Conservation (phyloP, 2,329 filamentous ascomycete species). For the Penicillium brevicompactum region DNA sequence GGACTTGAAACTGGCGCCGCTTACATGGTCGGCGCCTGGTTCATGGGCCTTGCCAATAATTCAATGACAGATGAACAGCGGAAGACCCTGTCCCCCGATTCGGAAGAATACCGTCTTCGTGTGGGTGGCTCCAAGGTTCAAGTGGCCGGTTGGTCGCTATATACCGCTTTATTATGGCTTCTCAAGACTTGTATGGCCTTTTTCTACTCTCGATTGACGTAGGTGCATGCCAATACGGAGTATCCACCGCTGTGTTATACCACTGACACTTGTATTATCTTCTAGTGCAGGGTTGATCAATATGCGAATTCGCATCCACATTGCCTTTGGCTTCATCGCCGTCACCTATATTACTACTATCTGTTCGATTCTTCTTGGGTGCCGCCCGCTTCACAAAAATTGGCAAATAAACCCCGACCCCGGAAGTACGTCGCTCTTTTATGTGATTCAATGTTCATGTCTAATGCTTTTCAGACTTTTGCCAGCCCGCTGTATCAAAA, state of each 20-base stretch:
- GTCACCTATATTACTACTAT: constrained; percentile 54
- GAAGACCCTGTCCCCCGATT: constrained; percentile 44
- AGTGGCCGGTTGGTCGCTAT: constrained; percentile 57
- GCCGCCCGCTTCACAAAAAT: constrained; percentile 55
- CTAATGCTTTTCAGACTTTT: constrained; percentile 38
- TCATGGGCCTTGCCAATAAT: constrained; percentile 59
- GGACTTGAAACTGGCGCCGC: constrained; percentile 53
- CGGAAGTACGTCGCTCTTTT: constrained; percentile 46
- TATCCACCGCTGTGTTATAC: not conserved
- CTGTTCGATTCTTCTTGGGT: constrained; percentile 55
- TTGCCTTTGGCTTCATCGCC: constrained; percentile 55
- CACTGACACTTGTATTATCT: constrained; percentile 7
- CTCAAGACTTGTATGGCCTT: constrained; percentile 59
- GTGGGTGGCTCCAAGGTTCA: constrained; percentile 57
- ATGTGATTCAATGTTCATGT: constrained; percentile 14
- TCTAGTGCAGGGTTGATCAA: constrained; percentile 42
- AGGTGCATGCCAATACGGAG: constrained; percentile 8
- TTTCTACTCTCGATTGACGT: constrained; percentile 60
- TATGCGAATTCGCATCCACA: constrained; percentile 50
- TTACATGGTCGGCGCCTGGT: constrained; percentile 53
- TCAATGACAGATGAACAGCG: constrained; percentile 58
- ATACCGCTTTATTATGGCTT: constrained; percentile 55
- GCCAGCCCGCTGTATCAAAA: constrained; percentile 54
- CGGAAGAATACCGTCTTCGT: constrained; percentile 52
- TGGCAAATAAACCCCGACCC: constrained; percentile 64